These are phyloP conservation scores for Ustilago hordei DNA, from an alignment of 1,284 basidiomycete species.

Conservation along the genomic window DNA sequence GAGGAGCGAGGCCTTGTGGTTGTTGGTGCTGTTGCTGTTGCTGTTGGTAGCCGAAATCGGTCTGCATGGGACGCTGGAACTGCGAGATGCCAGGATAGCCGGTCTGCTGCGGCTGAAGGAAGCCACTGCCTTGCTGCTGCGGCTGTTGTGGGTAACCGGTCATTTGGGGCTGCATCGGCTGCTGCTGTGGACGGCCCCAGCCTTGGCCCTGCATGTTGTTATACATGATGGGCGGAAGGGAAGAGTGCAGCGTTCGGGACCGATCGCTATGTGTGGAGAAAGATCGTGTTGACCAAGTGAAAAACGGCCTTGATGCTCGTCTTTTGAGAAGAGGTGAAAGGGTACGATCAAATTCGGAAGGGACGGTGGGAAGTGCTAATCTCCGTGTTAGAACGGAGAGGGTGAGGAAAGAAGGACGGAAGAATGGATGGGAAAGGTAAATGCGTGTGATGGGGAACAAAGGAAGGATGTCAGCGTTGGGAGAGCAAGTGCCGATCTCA, in stretches of 20 bases:
- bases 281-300: background rate
- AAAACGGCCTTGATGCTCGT: background rate
- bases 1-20: constrained; percentile 41
- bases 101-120: constrained; percentile 56
- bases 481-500: background rate
- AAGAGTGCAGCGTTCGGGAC: constrained; percentile 9
- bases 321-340: constrained; percentile 1
- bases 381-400: background rate
- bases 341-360: constrained; percentile 1
- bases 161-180: constrained; percentile 52
- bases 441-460: constrained; percentile 1
- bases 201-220: constrained; percentile 60
- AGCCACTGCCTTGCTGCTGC: constrained; percentile 53
- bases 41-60: constrained; percentile 43
- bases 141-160: constrained; percentile 57
- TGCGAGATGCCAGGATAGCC: constrained; percentile 54
- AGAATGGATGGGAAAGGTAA: background rate
- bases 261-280: constrained; percentile 12
- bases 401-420: background rate
- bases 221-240: constrained; percentile 42
- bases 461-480: background rate
- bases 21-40: constrained; percentile 35
- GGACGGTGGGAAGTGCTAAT: background rate
- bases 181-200: constrained; percentile 50
- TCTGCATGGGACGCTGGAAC: constrained; percentile 58